Evolutionary conservation across 2,329 filamentous ascomycete genomes (phyloP).

Genomic region (Arachnomyces sp.): DNA sequence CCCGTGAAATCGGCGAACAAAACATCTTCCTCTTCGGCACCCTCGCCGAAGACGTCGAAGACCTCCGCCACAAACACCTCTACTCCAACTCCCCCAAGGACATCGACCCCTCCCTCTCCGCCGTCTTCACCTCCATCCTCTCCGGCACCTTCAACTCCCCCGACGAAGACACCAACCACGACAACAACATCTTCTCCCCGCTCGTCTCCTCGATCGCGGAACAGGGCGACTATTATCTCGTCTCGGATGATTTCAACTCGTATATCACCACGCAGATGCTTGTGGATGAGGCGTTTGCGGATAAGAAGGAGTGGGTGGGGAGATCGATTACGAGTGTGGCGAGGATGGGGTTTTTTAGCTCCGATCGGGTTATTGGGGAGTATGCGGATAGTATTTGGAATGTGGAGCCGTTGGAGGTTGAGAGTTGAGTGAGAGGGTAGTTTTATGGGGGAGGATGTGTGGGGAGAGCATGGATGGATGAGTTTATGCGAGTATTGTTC

Average conservation of each 20-base stretch:
- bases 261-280: slow-evolving; percentile 86
- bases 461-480: neutral
- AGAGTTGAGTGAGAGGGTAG: slow-evolving; percentile 17
- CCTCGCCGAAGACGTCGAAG: slow-evolving; percentile 90
- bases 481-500: too few species aligned
- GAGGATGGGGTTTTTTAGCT: slow-evolving; percentile 96
- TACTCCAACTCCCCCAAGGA: slow-evolving; percentile 62
- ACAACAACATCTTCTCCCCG: slow-evolving; percentile 66
- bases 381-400: slow-evolving; percentile 99
- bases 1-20: slow-evolving; percentile 87
- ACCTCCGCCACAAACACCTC: slow-evolving; percentile 81
- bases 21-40: slow-evolving; percentile 99
- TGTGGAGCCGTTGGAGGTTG: slow-evolving; percentile 64
- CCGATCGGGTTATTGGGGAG: slow-evolving; percentile 90
- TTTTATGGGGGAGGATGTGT: too few species aligned
- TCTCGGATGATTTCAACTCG: slow-evolving; percentile 93
- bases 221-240: slow-evolving; percentile 95
- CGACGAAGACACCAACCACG: slow-evolving; percentile 69
- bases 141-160: slow-evolving; percentile 72
- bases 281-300: slow-evolving; percentile 84
- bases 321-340: slow-evolving; percentile 85
- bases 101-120: slow-evolving; percentile 66
- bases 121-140: slow-evolving; percentile 79
- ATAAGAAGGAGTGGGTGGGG: slow-evolving; percentile 85
- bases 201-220: slow-evolving; percentile 79